Percentiles rank a stretch among this genome's conserved stretches.
These are phyloP conservation scores for Globisporangium heterothallicum DNA, from an alignment of 352 stramenopile species.

Conservation along the genomic window DNA sequence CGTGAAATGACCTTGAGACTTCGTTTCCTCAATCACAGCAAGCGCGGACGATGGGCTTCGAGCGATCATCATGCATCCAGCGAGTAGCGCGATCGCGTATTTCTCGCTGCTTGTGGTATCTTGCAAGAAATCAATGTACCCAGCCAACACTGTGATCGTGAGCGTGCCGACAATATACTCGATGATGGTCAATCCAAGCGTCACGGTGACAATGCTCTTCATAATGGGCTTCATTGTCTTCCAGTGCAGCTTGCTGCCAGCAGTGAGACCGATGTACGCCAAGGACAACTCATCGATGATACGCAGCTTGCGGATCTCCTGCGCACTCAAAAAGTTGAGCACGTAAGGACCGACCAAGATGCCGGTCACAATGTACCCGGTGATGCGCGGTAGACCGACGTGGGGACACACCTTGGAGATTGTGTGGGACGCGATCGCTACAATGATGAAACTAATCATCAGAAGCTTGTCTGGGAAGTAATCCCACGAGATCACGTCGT, in stretches of 20 bases:
- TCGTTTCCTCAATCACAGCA: constrained; percentile 63
- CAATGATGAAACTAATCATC: constrained; percentile 50
- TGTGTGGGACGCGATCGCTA: constrained; percentile 52
- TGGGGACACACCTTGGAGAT: constrained; percentile 58
- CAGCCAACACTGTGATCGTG: constrained; percentile 50
- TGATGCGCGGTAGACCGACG: constrained; percentile 55
- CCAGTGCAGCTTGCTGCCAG: constrained; percentile 62
- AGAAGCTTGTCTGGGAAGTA: constrained; percentile 50
- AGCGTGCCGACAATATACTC: constrained; percentile 65
- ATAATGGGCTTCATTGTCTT: constrained; percentile 56
- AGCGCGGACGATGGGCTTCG: constrained; percentile 59
- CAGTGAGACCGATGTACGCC: constrained; percentile 59
- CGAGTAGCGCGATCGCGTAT: constrained; percentile 55
- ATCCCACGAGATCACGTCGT: constrained; percentile 39
- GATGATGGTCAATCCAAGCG: constrained; percentile 41
- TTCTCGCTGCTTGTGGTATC: constrained; percentile 51
- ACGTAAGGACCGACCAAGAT: constrained; percentile 65
- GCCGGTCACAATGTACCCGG: constrained; percentile 59
- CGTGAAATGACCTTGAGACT: constrained; percentile 60
- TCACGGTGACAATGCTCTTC: constrained; percentile 47
- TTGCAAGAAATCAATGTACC: constrained; percentile 60
- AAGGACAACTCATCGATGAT: constrained; percentile 64
- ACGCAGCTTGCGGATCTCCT: constrained; percentile 43
- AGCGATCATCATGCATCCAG: constrained; percentile 69
- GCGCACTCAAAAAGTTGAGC: constrained; percentile 38